Base-by-base conservation (phyloP, 768 basidiomycete species). In the Leccinum aurantiacum region DNA sequence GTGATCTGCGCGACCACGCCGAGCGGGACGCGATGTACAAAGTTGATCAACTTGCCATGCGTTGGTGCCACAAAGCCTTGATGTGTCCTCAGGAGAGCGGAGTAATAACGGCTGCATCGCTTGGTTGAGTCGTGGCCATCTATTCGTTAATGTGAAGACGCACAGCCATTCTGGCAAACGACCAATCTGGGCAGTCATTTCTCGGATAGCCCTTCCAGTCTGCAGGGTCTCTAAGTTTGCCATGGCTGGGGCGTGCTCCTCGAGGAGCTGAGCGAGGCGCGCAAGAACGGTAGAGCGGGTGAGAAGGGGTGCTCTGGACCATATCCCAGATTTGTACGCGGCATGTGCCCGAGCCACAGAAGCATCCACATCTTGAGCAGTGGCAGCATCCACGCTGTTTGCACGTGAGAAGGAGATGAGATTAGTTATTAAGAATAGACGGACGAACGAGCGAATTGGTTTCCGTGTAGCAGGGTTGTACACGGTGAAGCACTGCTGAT, bases 1-100 rank as follows among this genome's bases (percentile, higher is more conserved):
- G 90, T 93, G 25, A 95, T 90, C 69, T 94, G 91, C 1, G 88
- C 92, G 41, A 93, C 90, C n/a, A 93, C 92, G 11, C 93, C 93
- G 1, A 95, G 80, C 1, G 93, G 91, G 11, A 91, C 79, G 14
- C 93, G 82, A 53, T 85, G 82, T 6, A 94, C 87, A 70, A 90
- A 88, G 67, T 93, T 94, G 37, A 93, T 74, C 41, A 94, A 71
- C 56, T 83, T 84, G 0, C 93, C 93, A 65, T 91, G 88, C 0
- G 90, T 90, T 3, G 91, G 93, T 14, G 89, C 85, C 17, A 93
- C 80, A 61, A 84, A 87, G 15, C 72, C 77, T 69, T 87, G 85
- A 48, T 84, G 80, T 2, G 91, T 93, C 51, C 91, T 78, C 48
- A 92, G 69, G 4, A 93, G 71, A 1, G 91, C 88, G 25, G 88